A percentile compares a stretch with the other conserved stretches of the same genome.
phyloP scores from a whole-genome alignment of 2,329 filamentous ascomycete species.

The Cadophora sp. region DNA sequence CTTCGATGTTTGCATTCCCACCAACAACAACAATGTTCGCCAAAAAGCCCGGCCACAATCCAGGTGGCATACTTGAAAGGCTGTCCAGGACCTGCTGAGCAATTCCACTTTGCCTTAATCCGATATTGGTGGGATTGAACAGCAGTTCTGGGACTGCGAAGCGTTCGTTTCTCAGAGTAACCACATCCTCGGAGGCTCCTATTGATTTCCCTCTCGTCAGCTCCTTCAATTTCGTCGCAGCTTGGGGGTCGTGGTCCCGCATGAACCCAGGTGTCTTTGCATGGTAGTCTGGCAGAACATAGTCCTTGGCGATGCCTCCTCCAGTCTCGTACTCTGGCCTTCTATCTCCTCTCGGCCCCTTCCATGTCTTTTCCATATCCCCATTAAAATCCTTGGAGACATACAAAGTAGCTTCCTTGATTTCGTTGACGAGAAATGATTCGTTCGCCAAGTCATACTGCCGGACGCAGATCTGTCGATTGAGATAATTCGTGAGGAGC shows the following conservation, averaged over 20 bases:
- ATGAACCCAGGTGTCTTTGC: slow-evolving; percentile 68
- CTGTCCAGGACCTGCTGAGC: slow-evolving; percentile 84
- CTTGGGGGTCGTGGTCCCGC: slow-evolving; percentile 77
- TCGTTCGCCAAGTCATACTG: slow-evolving; percentile 98
- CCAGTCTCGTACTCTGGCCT: slow-evolving; percentile 54
- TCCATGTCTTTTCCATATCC: slow-evolving; percentile 87
- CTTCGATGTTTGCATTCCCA: slow-evolving; percentile 80
- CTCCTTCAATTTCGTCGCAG: slow-evolving; percentile 58
- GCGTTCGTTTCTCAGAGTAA: slow-evolving; percentile 90
- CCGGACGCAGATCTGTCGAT: slow-evolving; percentile 85
- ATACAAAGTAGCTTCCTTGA: slow-evolving; percentile 90
- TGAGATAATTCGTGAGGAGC: slow-evolving; percentile 90
- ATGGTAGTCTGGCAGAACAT: slow-evolving; percentile 85
- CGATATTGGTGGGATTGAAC: slow-evolving; percentile 86
- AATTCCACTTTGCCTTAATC: slow-evolving; percentile 82
- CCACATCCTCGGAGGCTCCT: slow-evolving; percentile 72
- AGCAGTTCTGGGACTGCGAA: slow-evolving; percentile 90
- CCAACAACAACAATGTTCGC: slow-evolving; percentile 91
- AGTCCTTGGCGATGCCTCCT: slow-evolving; percentile 80
- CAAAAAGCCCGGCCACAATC: slow-evolving; percentile 81
- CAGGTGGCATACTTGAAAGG: slow-evolving; percentile 76
- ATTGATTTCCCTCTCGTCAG: slow-evolving; percentile 51
- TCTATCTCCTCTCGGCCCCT: slow-evolving; percentile 69
- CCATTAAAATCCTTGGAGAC: slow-evolving; percentile 77
- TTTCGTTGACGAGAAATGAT: slow-evolving; percentile 90